Evolutionary conservation across 2,329 filamentous ascomycete genomes (phyloP).

Genomic region (Conoideocrella luteorostrata): DNA sequence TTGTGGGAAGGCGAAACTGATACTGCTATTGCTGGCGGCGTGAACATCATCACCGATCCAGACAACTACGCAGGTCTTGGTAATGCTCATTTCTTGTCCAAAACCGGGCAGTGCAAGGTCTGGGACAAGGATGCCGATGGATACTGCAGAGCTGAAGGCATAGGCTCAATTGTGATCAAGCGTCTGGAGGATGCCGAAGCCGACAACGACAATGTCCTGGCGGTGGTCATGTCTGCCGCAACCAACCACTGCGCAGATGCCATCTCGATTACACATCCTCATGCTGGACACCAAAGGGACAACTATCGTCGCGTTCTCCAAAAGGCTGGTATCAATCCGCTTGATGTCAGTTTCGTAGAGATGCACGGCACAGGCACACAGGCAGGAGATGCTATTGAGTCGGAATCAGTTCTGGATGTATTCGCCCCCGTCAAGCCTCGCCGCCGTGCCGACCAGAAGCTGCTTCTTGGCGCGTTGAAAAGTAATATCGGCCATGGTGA

Average conservation of each 20-base stretch:
- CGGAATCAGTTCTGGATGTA: slow-evolving; percentile 63
- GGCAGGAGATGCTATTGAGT: slow-evolving; percentile 77
- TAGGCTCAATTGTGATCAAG: slow-evolving; percentile 70
- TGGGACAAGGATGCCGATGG: slow-evolving; percentile 77
- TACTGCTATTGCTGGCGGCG: slow-evolving; percentile 71
- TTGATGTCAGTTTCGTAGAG: slow-evolving; percentile 79
- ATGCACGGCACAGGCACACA: slow-evolving; percentile 91
- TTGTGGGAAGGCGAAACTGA: slow-evolving; percentile 68
- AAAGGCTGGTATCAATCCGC: too few relatives aligned
- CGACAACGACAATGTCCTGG: slow-evolving; percentile 72
- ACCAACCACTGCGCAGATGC: too few relatives aligned
- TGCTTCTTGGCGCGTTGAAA: slow-evolving; percentile 58
- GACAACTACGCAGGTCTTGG: slow-evolving; percentile 72
- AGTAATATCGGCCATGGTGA: slow-evolving; percentile 46
- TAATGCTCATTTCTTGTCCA: slow-evolving; percentile 68
- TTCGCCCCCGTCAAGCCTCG: slow-evolving; percentile 44
- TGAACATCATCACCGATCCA: slow-evolving; percentile 72
- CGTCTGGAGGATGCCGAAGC: slow-evolving; percentile 69
- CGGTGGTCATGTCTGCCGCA: slow-evolving; percentile 65
- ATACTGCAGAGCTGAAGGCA: slow-evolving; percentile 73
- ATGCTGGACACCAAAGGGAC: too few relatives aligned
- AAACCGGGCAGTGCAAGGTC: slow-evolving; percentile 50
- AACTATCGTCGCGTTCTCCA: too few relatives aligned
- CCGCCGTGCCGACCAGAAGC: slow-evolving; percentile 36
- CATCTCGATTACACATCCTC: too few relatives aligned